Base-by-base conservation (phyloP, 2,329 filamentous ascomycete genomes). In the Trichoderma koningiopsis region DNA sequence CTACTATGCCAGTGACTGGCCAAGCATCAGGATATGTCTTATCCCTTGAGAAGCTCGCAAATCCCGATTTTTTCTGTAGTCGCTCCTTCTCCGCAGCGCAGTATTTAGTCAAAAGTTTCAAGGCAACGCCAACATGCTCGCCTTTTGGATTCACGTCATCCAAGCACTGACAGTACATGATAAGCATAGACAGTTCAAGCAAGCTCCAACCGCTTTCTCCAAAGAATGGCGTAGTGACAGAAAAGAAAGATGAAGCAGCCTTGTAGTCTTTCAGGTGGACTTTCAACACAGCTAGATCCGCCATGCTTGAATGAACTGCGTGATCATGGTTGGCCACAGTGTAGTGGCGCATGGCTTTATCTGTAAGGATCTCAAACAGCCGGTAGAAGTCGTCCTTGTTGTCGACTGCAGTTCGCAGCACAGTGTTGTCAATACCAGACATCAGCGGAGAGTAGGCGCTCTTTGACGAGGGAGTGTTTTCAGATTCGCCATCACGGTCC, bases 211-310 rank as follows among this genome's bases (percentile, higher is more conserved):
- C 88, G 68, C 87, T 89, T 68, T 91, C 88, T 0, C 91, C 91
- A 74, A 96, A 97, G 71, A 92, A 92, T 0, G 91, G 90, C 0
- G 92, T 91, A 55, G 96, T 89, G 57, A 89, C 86, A 74, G 91
- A 87, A 75, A 99, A 96, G 75, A 92, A 94, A 0, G 86, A 86
- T 0, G 92, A 89, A 0, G 96, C 94, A 1, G 88, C 86, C 2
- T 83, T 83, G 76, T 90, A 94, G 72, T 98, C 92, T 27, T 87
- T 86, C 3, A 92, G 83, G 70, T 92, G 88, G 73, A 91, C 96
- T 75, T 95, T 94, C 62, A 97, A 83, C 5, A 96, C 87, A 1
- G 94, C 96, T 57, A 98, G 85, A 78, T 99, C 96, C 11, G 93
- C 91, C 78, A 94, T 88, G 70, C 90, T 89, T 24, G 89, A 87